These are phyloP conservation scores for Lepiota brunneoincarnata DNA, from an alignment of 768 basidiomycete species.

Conservation along the genomic window DNA sequence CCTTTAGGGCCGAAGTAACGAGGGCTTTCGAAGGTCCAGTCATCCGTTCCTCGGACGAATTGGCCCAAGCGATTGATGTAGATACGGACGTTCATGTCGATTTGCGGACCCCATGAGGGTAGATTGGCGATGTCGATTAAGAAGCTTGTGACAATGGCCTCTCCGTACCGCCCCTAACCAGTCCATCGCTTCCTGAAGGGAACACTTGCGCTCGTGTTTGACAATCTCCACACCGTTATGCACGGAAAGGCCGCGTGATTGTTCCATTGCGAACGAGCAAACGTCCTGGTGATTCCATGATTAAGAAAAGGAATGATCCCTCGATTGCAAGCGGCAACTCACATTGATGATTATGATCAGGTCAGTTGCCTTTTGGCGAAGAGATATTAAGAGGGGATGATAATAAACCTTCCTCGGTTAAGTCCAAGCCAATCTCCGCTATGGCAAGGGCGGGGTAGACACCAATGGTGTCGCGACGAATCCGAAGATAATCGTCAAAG, in stretches of 20 bases:
- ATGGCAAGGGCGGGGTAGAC: conserved; percentile 49
- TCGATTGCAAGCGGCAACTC: conserved; percentile 8
- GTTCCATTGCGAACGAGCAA: conserved; percentile 38
- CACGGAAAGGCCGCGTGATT: conserved; percentile 34
- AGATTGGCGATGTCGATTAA: conserved; percentile 22
- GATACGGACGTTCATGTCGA: conserved; percentile 27
- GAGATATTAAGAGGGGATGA: conserved; percentile 44
- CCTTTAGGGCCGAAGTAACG: conserved; percentile 30
- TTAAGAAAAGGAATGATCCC: conserved; percentile 1
- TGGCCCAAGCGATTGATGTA: conserved; percentile 38
- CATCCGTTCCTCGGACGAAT: conserved; percentile 36
- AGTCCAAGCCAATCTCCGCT: conserved; percentile 54
- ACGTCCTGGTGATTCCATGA: conserved; percentile 27
- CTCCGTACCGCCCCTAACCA: conserved; percentile 32
- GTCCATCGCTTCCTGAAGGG: conserved; percentile 34
- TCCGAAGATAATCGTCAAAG: conserved; percentile 49
- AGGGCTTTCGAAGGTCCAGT: conserved; percentile 43
- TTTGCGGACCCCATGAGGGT: conserved; percentile 32
- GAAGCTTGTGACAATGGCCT: conserved; percentile 29
- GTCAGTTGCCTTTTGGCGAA: conserved; percentile 49
- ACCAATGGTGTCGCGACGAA: conserved; percentile 54
- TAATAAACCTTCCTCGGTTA: conserved; percentile 52
- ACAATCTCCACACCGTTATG: conserved; percentile 42
- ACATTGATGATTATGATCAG: conserved; percentile 37
- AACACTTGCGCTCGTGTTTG: conserved; percentile 32